phyloP scores from a whole-genome alignment of 108 stramenopile species.

The Schizochytrium sp. region DNA sequence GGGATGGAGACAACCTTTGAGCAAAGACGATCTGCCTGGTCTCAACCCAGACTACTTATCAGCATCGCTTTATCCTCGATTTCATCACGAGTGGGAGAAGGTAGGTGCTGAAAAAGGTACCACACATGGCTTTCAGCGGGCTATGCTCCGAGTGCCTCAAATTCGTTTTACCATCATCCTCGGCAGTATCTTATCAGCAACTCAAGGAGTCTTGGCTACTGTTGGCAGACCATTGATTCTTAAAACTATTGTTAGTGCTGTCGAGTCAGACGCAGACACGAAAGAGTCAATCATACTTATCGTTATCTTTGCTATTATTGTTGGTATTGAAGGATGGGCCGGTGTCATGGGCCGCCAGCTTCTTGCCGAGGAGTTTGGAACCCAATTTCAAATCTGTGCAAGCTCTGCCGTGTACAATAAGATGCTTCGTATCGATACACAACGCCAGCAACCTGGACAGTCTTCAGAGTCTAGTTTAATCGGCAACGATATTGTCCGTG shows the following conservation, averaged over 20 bases:
- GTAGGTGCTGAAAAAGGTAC: background rate
- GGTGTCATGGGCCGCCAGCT: conserved; percentile 53
- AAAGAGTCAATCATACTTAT: background rate
- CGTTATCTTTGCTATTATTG: background rate
- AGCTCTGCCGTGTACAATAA: conserved; percentile 55
- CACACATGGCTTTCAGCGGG: conserved; percentile 16
- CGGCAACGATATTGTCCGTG: conserved; percentile 56
- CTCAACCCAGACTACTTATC: conserved; percentile 23
- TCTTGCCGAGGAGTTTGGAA: conserved; percentile 54
- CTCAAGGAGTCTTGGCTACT: conserved; percentile 31
- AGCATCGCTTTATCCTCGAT: background rate
- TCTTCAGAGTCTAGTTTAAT: conserved; percentile 39
- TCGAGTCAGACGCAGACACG: background rate
- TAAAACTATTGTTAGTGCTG: conserved; percentile 2
- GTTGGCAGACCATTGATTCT: conserved; percentile 19
- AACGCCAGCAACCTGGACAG: conserved; percentile 29
- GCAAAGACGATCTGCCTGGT: conserved; percentile 19
- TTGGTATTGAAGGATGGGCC: conserved; percentile 39
- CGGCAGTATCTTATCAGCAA: background rate
- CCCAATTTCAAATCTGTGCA: conserved; percentile 46
- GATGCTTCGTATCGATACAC: conserved; percentile 49
- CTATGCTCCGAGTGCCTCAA: conserved; percentile 20
- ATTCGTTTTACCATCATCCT: conserved; percentile 8
- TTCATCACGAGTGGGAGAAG: background rate
- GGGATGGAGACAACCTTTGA: background rate